Evolutionary conservation across 164 flowering plant genomes (phyloP).

Genomic region (Euptelea pleiosperma): DNA sequence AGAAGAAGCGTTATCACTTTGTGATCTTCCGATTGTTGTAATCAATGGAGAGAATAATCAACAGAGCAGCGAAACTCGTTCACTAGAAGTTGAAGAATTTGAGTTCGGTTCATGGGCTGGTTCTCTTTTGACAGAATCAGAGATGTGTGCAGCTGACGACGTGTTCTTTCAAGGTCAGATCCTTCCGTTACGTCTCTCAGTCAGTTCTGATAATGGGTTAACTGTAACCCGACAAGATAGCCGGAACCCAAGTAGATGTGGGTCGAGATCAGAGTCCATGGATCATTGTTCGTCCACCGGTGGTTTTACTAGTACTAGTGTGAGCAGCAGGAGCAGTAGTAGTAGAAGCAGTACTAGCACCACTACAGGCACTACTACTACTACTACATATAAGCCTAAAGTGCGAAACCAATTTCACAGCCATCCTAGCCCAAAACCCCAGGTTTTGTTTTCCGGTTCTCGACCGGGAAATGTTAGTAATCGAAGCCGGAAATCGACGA

Average conservation of each 20-base stretch:
- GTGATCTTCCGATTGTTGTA: constrained; percentile 43
- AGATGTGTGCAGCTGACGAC: constrained; percentile 76
- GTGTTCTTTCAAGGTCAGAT: constrained; percentile 72
- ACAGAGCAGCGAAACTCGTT: constrained; percentile 5
- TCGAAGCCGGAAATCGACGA: constrained; percentile 26
- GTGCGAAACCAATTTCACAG: constrained; percentile 38
- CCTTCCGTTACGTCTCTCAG: constrained; percentile 63
- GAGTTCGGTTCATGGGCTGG: constrained; percentile 43
- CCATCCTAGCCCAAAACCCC: constrained; percentile 65
- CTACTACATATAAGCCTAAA: constrained; percentile 22
- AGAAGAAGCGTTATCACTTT: constrained; percentile 50
- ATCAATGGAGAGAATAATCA: constrained; percentile 6
- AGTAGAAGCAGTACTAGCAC: constrained; percentile 37
- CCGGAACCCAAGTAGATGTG: constrained; percentile 11
- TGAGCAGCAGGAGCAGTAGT: constrained; percentile 50
- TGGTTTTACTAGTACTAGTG: constrained; percentile 15
- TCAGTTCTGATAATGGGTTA: constrained; percentile 39
- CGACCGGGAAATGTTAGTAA: constrained; percentile 2
- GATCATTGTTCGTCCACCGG: constrained; percentile 33
- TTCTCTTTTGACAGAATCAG: constrained; percentile 23
- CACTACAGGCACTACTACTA: constrained; percentile 8
- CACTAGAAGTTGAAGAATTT: constrained; percentile 31
- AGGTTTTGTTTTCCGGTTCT: constrained; percentile 22
- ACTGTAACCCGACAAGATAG: neutral
- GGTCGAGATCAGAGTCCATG: constrained; percentile 59